Base-by-base conservation (phyloP, 2,329 filamentous ascomycete genomes). In the Dactylellina sp. region DNA sequence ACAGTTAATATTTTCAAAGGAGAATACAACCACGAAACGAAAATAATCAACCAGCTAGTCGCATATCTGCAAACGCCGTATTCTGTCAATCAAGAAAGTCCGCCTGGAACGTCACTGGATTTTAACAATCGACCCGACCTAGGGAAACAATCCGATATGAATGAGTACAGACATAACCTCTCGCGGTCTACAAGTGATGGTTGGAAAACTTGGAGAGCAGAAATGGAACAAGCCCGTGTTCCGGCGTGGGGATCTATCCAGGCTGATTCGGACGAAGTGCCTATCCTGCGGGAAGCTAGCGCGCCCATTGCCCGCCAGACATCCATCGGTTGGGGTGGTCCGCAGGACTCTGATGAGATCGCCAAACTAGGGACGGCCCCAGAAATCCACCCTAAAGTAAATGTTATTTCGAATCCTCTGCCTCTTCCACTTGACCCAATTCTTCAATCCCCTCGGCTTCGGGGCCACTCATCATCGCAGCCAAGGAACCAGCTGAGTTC, bases 11-110 rank as follows among this genome's bases (percentile, higher is more conserved):
- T 68, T n/a, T 18, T 39, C 5, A 62, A 60, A 32, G 46, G 70
- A 2, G 61, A 56, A 40, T 59, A 62, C 35, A 53, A 56, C 9
- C 61, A 75, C 22, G 61, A 75, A 49, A 47, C 60, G 3, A 56
- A 60, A 39, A 75, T 75, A 49, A 57, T 66, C 16, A 62, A 66
- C 35, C 47, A 66, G 24, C 61, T 75, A 4, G 60, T 75, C n/a
- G 12, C 49, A 5, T 49, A 62, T 39, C 35, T 32, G 28, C 40
- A 46, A 32, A 28, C 52, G 7, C 28, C 56, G 7, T 53, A 62
- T 32, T 40, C 61, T 14, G 12, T 59, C n/a, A 63, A 37, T 18
- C 61, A 59, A 44, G 63, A 68, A 55, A 65, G 55, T 2, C 70
- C 70, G 32, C 70, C 70, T n/a, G 70, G 61, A 22, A 20, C 49